Percentiles rank a stretch among this genome's conserved stretches.
phyloP scores from a whole-genome alignment of 2,329 filamentous ascomycete genomes.

The Amesomyces nigricolor region DNA sequence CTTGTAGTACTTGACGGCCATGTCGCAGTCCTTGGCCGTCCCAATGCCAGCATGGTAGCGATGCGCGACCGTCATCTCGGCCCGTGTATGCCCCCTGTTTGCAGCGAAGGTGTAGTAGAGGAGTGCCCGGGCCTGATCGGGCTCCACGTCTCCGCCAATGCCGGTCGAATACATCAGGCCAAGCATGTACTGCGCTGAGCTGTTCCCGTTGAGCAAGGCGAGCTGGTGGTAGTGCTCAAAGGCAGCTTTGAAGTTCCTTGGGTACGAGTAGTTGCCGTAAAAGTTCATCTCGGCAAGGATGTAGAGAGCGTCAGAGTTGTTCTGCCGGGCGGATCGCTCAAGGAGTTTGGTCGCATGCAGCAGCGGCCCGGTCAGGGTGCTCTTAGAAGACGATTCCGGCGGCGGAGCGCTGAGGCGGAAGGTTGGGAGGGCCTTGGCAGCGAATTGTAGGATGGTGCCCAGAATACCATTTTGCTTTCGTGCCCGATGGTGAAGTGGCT shows the following conservation, averaged over 20 bases:
- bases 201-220: slow-evolving; percentile 73
- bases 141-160: slow-evolving; percentile 71
- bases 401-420: slow-evolving; percentile 44
- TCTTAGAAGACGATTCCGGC: slow-evolving; percentile 33
- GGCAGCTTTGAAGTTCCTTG: slow-evolving; percentile 70
- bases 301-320: slow-evolving; percentile 79
- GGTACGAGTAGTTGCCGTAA: slow-evolving; percentile 87
- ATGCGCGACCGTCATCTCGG: slow-evolving; percentile 90
- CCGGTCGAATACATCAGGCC: slow-evolving; percentile 95
- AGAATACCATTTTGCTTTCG: slow-evolving; percentile 42
- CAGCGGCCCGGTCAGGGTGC: slow-evolving; percentile 39
- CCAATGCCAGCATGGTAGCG: slow-evolving; percentile 81
- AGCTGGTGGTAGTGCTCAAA: slow-evolving; percentile 78
- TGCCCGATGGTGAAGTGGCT: slow-evolving; percentile 39
- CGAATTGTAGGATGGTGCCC: slow-evolving; percentile 39
- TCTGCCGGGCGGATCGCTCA: slow-evolving; percentile 46
- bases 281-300: slow-evolving; percentile 93
- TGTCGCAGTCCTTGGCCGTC: slow-evolving; percentile 78
- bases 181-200: slow-evolving; percentile 91
- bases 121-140: slow-evolving; percentile 84
- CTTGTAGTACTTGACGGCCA: slow-evolving; percentile 84
- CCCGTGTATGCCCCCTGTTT: slow-evolving; percentile 70
- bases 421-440: slow-evolving; percentile 45
- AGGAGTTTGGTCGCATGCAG: slow-evolving; percentile 48
- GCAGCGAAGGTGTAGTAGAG: slow-evolving; percentile 95